Evolutionary conservation across 768 basidiomycete species (phyloP).

Genomic region (Serendipita indica): DNA sequence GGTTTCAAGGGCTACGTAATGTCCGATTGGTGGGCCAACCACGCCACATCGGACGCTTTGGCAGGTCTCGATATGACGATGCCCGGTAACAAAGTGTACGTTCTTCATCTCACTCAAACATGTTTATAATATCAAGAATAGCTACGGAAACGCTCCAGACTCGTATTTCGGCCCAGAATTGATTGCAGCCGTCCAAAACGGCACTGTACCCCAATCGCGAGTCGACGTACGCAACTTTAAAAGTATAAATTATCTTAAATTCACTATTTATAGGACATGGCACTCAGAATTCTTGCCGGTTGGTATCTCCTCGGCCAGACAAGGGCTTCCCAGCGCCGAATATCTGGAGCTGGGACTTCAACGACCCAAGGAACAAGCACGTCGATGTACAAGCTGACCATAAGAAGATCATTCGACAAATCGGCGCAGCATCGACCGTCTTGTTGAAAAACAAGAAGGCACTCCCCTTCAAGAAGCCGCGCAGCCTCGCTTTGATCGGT

Average conservation of each 20-base stretch:
- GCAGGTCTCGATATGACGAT: slow-evolving; percentile 23
- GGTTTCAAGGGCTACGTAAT: slow-evolving; percentile 25
- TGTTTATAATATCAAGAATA: no score
- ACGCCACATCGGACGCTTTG: slow-evolving; percentile 13
- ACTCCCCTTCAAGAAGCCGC: slow-evolving; percentile 33
- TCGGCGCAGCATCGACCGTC: slow-evolving; percentile 60
- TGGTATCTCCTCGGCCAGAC: slow-evolving; percentile 24
- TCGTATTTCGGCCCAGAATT: slow-evolving; percentile 22
- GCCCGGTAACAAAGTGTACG: slow-evolving; percentile 22
- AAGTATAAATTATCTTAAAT: background rate
- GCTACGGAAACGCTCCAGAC: slow-evolving; percentile 14
- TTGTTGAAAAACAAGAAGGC: slow-evolving; percentile 56
- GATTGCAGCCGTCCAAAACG: slow-evolving; percentile 22
- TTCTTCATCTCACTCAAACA: background rate
- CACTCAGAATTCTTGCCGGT: slow-evolving; percentile 24
- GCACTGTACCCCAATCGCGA: slow-evolving; percentile 18
- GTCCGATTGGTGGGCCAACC: slow-evolving; percentile 22
- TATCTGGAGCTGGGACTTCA: slow-evolving; percentile 8
- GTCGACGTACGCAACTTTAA: background rate
- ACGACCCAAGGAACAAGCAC: slow-evolving; percentile 35
- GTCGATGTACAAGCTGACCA: slow-evolving; percentile 61
- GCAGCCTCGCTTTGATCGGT: slow-evolving; percentile 31
- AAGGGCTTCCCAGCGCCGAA: slow-evolving; percentile 14
- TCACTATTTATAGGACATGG: slow-evolving; percentile 23
- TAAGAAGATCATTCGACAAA: slow-evolving; percentile 40